These are phyloP conservation scores for Phytophthora lateralis DNA, from an alignment of 352 stramenopile species.

Conservation along the genomic window DNA sequence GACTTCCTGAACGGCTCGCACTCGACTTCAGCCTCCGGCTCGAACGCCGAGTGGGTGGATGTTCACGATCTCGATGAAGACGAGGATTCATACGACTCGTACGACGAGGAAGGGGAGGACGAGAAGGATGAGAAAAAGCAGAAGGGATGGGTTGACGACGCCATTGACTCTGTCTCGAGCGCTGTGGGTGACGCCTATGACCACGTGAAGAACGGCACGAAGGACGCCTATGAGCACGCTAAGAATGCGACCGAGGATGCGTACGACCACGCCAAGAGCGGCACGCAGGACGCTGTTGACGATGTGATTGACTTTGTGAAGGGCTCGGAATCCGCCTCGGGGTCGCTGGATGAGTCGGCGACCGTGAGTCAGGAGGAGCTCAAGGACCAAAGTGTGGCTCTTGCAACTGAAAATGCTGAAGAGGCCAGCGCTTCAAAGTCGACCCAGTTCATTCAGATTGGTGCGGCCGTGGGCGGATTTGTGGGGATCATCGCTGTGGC, in stretches of 20 bases:
- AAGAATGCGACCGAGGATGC: constrained; percentile 34
- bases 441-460: constrained; percentile 31
- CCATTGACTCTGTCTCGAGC: constrained; percentile 33
- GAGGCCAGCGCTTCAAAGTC: constrained; percentile 23
- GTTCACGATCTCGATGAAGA: constrained; percentile 35
- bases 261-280: constrained; percentile 6
- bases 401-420: constrained; percentile 27
- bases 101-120: constrained; percentile 27
- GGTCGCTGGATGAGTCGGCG: constrained; percentile 21
- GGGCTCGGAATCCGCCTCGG: constrained; percentile 29
- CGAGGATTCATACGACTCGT: constrained; percentile 28
- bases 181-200: constrained; percentile 31
- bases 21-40: constrained; percentile 25
- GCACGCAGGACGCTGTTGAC: constrained; percentile 15
- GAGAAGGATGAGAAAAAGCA: constrained; percentile 27
- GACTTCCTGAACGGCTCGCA: constrained; percentile 35
- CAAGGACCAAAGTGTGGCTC: constrained; percentile 32
- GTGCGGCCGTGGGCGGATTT: constrained; percentile 29
- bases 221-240: constrained; percentile 24
- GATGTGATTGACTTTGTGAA: constrained; percentile 34
- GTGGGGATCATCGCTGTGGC: constrained; percentile 38
- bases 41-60: constrained; percentile 28
- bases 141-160: constrained; percentile 31
- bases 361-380: constrained; percentile 33
- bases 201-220: constrained; percentile 20